phyloP scores from a whole-genome alignment of 352 stramenopile species.

The Phytophthora megakarya region DNA sequence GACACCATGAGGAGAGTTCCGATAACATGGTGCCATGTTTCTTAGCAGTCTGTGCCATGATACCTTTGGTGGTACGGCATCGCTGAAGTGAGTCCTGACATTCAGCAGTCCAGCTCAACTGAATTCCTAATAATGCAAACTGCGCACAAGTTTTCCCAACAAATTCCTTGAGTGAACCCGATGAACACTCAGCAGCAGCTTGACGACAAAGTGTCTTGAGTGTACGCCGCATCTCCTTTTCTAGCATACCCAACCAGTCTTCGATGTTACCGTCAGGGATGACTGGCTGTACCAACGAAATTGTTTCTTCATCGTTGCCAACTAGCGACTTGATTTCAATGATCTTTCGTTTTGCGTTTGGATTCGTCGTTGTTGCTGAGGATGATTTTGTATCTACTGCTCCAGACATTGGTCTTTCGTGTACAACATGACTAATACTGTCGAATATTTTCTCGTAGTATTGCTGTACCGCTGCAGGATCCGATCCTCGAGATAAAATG shows the following conservation, averaged over 20 bases:
- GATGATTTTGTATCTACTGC: constrained; percentile 14
- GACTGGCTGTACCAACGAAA: constrained; percentile 60
- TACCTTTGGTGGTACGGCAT: constrained; percentile 80
- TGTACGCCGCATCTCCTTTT: constrained; percentile 72
- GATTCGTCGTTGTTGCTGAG: constrained; percentile 9
- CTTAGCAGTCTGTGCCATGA: constrained; percentile 88
- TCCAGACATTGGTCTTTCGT: constrained; percentile 43
- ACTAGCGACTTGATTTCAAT: constrained; percentile 76
- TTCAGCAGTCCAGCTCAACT: constrained; percentile 79
- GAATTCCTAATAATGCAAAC: constrained; percentile 77
- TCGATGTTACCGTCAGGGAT: constrained; percentile 82
- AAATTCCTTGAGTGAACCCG: constrained; percentile 62
- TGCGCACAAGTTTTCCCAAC: constrained; percentile 75
- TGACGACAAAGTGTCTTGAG: constrained; percentile 71
- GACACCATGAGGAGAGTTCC: constrained; percentile 91
- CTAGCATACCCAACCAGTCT: constrained; percentile 75
- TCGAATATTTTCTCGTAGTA: constrained; percentile 92
- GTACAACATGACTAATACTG: constrained; percentile 75
- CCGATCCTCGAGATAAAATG: constrained; percentile 88
- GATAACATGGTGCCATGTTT: constrained; percentile 79
- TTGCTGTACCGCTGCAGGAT: constrained; percentile 77
- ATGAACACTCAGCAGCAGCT: constrained; percentile 57
- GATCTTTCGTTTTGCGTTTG: constrained; percentile 63
- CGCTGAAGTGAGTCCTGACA: constrained; percentile 77
- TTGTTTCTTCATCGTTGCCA: constrained; percentile 76